These are phyloP conservation scores for Plasmodium gaboni DNA, from an alignment of 169 alveolate genomes.

Conservation along the genomic window DNA sequence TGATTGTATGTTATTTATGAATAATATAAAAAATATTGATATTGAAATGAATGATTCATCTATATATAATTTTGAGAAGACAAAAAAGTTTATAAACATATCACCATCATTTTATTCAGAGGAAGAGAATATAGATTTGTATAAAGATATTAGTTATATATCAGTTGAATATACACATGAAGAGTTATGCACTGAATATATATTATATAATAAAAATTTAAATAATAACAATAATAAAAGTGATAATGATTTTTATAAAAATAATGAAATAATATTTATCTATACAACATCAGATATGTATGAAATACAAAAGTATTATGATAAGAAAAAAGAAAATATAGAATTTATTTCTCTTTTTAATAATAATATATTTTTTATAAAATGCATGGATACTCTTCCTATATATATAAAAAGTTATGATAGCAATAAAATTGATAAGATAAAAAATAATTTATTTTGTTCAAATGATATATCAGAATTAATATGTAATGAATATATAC, in stretches of 20 bases:
- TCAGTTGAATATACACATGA: constrained; percentile 8
- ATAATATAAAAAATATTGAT: constrained; percentile 19
- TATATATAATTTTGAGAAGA: constrained; percentile 19
- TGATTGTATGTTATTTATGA: constrained; percentile 7
- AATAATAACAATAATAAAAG: neutral
- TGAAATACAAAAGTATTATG: constrained; percentile 11
- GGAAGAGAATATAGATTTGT: constrained; percentile 2
- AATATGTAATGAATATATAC: constrained; percentile 24
- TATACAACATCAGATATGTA: neutral
- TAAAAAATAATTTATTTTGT: constrained; percentile 10
- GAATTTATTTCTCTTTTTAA: neutral
- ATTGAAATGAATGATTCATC: constrained; percentile 23
- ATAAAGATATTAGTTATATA: constrained; percentile 5
- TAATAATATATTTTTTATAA: constrained; percentile 4
- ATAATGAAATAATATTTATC: neutral
- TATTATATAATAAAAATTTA: constrained; percentile 7
- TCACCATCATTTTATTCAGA: neutral
- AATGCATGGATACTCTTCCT: constrained; percentile 9
- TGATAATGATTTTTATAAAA: neutral
- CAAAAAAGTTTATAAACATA: constrained; percentile 1
- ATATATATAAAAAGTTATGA: constrained; percentile 23
- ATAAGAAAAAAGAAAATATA: neutral
- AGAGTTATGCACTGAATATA: neutral
- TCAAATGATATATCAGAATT: neutral
- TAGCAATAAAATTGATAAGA: neutral